Percentiles rank a stretch among this genome's conserved stretches.
These are phyloP conservation scores for Dioscorea dumetorum DNA, from an alignment of 106 monocot species.

Conservation along the genomic window DNA sequence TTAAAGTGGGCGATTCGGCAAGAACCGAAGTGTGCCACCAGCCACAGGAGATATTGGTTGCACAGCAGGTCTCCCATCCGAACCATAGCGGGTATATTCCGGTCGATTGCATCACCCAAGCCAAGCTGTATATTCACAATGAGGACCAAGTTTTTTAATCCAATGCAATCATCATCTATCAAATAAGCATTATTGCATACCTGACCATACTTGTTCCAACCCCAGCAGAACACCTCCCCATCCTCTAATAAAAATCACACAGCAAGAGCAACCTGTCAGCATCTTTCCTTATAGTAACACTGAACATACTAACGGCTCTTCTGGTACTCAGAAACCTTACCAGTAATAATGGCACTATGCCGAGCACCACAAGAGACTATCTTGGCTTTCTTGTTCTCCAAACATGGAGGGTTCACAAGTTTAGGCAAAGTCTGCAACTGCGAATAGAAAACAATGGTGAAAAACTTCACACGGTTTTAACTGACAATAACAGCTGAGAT, in stretches of 20 bases:
- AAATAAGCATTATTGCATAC: slow-evolving; percentile 18
- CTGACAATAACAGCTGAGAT: too few relatives aligned
- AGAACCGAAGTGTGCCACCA: slow-evolving; percentile 9
- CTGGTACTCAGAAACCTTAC: neutral
- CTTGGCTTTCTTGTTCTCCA: slow-evolving; percentile 71
- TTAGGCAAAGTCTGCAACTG: slow-evolving; percentile 66
- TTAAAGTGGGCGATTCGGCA: neutral
- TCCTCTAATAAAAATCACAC: slow-evolving; percentile 35
- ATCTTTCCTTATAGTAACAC: neutral
- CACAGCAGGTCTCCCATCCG: neutral
- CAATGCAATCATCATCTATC: too few relatives aligned
- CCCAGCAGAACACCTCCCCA: slow-evolving; percentile 86
- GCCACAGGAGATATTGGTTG: slow-evolving; percentile 6
- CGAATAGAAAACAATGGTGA: neutral
- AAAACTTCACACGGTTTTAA: too few relatives aligned
- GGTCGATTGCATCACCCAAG: slow-evolving; percentile 6
- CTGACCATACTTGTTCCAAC: slow-evolving; percentile 99
- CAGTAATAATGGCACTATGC: slow-evolving; percentile 35
- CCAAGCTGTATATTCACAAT: slow-evolving; percentile 1
- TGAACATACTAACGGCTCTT: neutral
- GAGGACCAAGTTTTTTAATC: too few relatives aligned
- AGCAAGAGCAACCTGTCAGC: neutral
- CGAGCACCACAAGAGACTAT: slow-evolving; percentile 81
- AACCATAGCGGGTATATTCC: neutral
- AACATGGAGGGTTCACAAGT: slow-evolving; percentile 58